These are phyloP conservation scores for Coemansia sp. DNA, from an alignment of 192 early-diverging fungal species.

Conservation along the genomic window DNA sequence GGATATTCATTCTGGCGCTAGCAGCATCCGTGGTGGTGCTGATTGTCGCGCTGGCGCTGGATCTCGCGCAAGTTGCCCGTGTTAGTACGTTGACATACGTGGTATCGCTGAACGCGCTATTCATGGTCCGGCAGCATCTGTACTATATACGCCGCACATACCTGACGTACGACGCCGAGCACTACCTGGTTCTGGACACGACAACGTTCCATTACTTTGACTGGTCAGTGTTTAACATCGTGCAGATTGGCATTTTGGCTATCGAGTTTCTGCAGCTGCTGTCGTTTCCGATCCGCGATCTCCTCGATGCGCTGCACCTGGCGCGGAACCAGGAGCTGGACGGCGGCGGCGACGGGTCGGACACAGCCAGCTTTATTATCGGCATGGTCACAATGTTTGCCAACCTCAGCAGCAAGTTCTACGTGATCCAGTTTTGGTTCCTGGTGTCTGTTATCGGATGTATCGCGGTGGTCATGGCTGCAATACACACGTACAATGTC, in stretches of 20 bases:
- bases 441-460: conserved; percentile 37
- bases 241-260: conserved; percentile 69
- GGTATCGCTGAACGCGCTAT: conserved; percentile 47
- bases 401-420: conserved; percentile 48
- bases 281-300: conserved; percentile 74
- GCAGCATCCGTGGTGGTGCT: conserved; percentile 26
- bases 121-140: conserved; percentile 55
- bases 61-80: conserved; percentile 35
- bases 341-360: conserved; percentile 5
- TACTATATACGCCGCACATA: conserved; percentile 53
- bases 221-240: conserved; percentile 60
- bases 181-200: conserved; percentile 48
- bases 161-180: conserved; percentile 43
- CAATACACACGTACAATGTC: conserved; percentile 41
- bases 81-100: conserved; percentile 44
- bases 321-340: conserved; percentile 9
- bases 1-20: conserved; percentile 45
- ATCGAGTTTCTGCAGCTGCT: conserved; percentile 79
- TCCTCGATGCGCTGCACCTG: conserved; percentile 54
- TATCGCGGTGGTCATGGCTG: conserved; percentile 24
- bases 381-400: conserved; percentile 51
- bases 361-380: conserved; percentile 47
- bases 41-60: conserved; percentile 27
- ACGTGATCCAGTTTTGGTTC: conserved; percentile 53
- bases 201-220: conserved; percentile 43